Percentiles rank a stretch among this genome's conserved stretches.
Conservation (phyloP, 2,329 filamentous ascomycete species). For the Coniochaeta sp. region DNA sequence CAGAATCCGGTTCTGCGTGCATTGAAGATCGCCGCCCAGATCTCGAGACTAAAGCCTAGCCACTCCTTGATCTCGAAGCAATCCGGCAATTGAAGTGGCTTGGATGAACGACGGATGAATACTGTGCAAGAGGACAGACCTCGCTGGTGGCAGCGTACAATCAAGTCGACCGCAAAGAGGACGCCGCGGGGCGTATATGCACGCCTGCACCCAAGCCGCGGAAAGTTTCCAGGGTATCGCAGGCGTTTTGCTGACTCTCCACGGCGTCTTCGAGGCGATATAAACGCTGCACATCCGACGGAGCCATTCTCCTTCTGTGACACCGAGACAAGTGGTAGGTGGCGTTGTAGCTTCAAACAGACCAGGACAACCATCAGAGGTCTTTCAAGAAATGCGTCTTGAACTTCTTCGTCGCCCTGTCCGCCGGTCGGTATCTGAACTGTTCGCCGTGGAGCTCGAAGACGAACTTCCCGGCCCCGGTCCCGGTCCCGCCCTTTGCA, state of each 20-base stretch:
- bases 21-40: background rate
- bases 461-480: slow-evolving; percentile 21
- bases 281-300: background rate
- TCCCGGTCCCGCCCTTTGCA: slow-evolving; percentile 26
- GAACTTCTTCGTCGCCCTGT: slow-evolving; percentile 87
- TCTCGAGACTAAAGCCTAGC: background rate
- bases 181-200: background rate
- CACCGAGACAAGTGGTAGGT: background rate
- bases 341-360: background rate
- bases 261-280: background rate
- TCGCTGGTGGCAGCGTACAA: background rate
- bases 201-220: background rate
- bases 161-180: background rate
- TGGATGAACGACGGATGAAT: background rate
- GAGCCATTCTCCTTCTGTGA: background rate
- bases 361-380: slow-evolving; percentile 41
- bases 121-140: background rate
- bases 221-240: background rate
- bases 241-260: background rate
- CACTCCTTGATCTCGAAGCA: background rate
- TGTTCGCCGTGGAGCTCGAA: slow-evolving; percentile 87
- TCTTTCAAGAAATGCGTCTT: slow-evolving; percentile 74
- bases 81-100: background rate
- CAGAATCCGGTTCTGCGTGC: background rate
- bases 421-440: slow-evolving; percentile 74